Base-by-base conservation (phyloP, 2,329 filamentous ascomycete species). In the Alternaria longipes region DNA sequence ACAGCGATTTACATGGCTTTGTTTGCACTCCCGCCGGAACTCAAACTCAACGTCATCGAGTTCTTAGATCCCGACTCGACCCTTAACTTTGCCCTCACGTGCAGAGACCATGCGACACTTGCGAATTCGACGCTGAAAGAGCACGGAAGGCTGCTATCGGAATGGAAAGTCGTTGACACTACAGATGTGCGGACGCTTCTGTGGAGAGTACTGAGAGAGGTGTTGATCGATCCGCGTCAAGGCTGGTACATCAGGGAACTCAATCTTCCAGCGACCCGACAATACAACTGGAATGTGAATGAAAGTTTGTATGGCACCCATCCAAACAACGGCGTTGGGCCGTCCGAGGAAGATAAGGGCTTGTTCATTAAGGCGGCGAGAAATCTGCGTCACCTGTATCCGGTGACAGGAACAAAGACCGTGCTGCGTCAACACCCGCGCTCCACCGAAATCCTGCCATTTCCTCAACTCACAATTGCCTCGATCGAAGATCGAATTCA, bases 171-270 rank as follows among this genome's bases (percentile, higher is more conserved):
- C 3, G 54, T 66, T 32, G 26, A 59, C 20, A 50, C 59, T 3
- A 20, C 28, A 26, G 46, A 52, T 36, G 5, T 41, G 1, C 36
- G 30, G 2, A 38, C 34, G 7, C 7, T 62, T 8, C 49, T 66
- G 2, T 69, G 63, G 63, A 32, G 50, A 9, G 40, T 55, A 8
- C 16, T 64, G 11, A 64, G 41, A 26, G 61, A 66, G 9, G 55
- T 69, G 1, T 20, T 68, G 3, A 40, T 45, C 14, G 53, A 69
- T 30, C 64, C 60, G 18, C 50, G 53, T 8, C 60, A 58, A 20
- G 66, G 57, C 5, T 65, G 62, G 61, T 66, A 67, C 32, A 61
- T 65, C 3, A 61, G 62, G n/a, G 68, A 70, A 32, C 53, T 68
- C 8, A 62, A 63, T 20, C 54, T 70, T 16, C 60, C 63, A 4